Conservation (phyloP, 495 filamentous ascomycete species). For the Tetracladium setigerum region DNA sequence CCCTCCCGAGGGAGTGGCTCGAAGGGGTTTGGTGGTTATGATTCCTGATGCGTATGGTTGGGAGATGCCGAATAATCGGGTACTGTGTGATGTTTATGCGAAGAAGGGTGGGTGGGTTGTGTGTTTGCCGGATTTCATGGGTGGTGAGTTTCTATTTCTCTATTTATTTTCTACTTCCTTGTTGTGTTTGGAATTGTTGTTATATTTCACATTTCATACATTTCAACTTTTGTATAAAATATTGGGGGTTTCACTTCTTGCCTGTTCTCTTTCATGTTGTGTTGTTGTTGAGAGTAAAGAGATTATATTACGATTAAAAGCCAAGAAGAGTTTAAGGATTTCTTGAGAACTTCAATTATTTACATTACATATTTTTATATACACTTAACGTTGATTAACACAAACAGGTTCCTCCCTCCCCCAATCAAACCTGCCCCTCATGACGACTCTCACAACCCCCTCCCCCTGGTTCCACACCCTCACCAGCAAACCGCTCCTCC, state of each 20-base stretch:
- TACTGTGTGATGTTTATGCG: slow-evolving; percentile 46
- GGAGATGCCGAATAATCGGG: slow-evolving; percentile 43
- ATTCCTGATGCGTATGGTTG: slow-evolving; percentile 54
- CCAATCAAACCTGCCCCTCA: slow-evolving; percentile 5
- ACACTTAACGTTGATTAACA: background rate
- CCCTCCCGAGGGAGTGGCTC: slow-evolving; percentile 18
- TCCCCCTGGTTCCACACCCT: slow-evolving; percentile 17
- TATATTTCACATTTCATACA: background rate
- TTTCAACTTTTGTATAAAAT: too few species aligned
- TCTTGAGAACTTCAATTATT: too few species aligned
- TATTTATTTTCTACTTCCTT: background rate
- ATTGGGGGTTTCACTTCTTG: background rate
- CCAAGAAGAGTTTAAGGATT: too few species aligned
- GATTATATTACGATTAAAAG: too few species aligned
- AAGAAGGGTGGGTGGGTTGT: slow-evolving; percentile 38
- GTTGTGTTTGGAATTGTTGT: background rate
- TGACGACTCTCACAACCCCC: slow-evolving; percentile 2
- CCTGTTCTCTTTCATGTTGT: background rate
- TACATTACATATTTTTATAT: too few species aligned
- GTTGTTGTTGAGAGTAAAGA: too few species aligned
- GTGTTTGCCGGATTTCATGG: slow-evolving; percentile 54
- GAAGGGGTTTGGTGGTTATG: slow-evolving; percentile 44
- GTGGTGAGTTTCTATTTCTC: slow-evolving; percentile 30
- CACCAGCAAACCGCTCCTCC: slow-evolving; percentile 8
- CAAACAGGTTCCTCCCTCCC: slow-evolving; percentile 19